phyloP scores from a whole-genome alignment of 768 basidiomycete genomes.

The Tylopilus sp. region DNA sequence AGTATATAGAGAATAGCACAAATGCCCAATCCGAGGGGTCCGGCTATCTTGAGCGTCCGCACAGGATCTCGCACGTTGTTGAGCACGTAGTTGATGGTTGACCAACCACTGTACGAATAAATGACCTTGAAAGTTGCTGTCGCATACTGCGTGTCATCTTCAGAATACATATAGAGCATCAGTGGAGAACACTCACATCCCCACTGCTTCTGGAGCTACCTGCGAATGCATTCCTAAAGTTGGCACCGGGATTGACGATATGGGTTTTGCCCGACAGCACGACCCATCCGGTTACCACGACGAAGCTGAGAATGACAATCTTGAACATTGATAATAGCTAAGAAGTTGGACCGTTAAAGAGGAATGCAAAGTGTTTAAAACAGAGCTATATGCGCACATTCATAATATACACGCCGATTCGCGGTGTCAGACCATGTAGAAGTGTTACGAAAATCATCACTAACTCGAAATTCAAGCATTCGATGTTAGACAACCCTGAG shows the following conservation, averaged over 20 bases:
- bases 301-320: conserved; percentile 48
- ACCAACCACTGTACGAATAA: not conserved
- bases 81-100: not conserved
- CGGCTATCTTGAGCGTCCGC: not conserved
- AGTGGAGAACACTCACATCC: conserved; percentile 30
- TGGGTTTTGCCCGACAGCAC: conserved; percentile 57
- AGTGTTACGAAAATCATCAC: conserved; percentile 50
- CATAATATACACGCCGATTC: conserved; percentile 47
- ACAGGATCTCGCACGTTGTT: not conserved
- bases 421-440: conserved; percentile 51
- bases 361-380: too few relatives aligned
- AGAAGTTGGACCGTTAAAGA: conserved; percentile 8
- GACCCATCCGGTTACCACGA: conserved; percentile 57
- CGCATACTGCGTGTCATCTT: not conserved
- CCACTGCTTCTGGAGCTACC: conserved; percentile 53
- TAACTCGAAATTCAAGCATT: conserved; percentile 15
- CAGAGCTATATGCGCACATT: conserved; percentile 38
- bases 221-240: conserved; percentile 55
- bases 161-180: not conserved
- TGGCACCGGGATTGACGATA: conserved; percentile 50
- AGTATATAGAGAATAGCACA: not conserved
- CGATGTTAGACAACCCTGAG: not conserved
- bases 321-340: conserved; percentile 52
- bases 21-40: not conserved
- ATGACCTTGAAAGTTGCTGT: not conserved